phyloP scores from a whole-genome alignment of 768 basidiomycete species.

The Fistulinella prunicolor region DNA sequence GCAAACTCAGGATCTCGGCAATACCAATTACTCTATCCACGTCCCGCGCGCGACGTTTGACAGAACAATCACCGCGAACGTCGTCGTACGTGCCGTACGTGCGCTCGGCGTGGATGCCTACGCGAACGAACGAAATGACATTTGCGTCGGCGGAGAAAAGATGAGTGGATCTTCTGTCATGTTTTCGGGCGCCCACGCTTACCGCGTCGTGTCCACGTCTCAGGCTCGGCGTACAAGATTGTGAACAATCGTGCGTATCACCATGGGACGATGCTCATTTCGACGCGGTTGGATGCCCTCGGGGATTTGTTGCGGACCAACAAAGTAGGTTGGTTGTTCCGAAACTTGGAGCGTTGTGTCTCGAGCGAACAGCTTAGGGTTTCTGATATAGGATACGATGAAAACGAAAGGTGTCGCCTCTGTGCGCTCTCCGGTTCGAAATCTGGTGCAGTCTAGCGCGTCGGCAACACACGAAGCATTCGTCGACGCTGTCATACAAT shows the following conservation, averaged over 20 bases:
- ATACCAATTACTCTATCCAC: slow-evolving; percentile 96
- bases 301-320: slow-evolving; percentile 66
- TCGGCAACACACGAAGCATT: slow-evolving; percentile 67
- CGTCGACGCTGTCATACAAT: slow-evolving; percentile 58
- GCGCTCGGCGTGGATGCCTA: slow-evolving; percentile 71
- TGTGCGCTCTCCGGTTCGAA: slow-evolving; percentile 89
- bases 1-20: slow-evolving; percentile 81
- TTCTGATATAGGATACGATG: slow-evolving; percentile 62
- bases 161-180: slow-evolving; percentile 53
- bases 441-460: slow-evolving; percentile 57
- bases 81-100: slow-evolving; percentile 75
- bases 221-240: slow-evolving; percentile 97
- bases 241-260: slow-evolving; percentile 89
- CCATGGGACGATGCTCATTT: slow-evolving; percentile 97
- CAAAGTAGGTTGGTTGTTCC: slow-evolving; percentile 47
- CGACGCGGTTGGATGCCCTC: slow-evolving; percentile 68
- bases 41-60: slow-evolving; percentile 80
- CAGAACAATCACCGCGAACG: slow-evolving; percentile 68
- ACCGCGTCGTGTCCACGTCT: slow-evolving; percentile 56
- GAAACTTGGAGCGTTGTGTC: not conserved
- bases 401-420: slow-evolving; percentile 84
- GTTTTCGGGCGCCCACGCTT: not conserved
- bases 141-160: slow-evolving; percentile 84
- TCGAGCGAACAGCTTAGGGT: not conserved
- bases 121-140: slow-evolving; percentile 89